Evolutionary conservation across 139 green algal species (phyloP), one percentile per base, ranked within the genome.

Genomic region (Chlorella sp.): DNA sequence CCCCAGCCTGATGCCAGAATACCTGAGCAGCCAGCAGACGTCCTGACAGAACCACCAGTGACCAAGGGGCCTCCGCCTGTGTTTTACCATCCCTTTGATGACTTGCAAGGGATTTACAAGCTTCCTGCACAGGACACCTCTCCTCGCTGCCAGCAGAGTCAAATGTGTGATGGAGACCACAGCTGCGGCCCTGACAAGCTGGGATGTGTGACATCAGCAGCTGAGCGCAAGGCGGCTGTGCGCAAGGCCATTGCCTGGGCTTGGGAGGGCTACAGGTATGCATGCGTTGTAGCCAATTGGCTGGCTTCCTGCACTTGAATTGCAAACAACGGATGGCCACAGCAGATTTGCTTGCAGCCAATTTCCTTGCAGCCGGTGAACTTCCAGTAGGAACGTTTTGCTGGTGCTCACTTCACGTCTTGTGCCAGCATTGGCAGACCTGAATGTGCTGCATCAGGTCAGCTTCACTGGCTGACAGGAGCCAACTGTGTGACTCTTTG

Each of bases 261-360:
- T 0, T 94, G 89, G 89, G 67, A 82, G n/a, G 89, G 83, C 14
- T 93, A 93, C 74, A 85, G 70, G 83, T 87, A 50, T 14, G 74
- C 22, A 6, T 63, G 55, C 17, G 4, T 4, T 22, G 2, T 24
- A 59, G 61, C 31, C 26, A 6, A 63, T 6, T 31, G 6, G 55
- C 55, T 31, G 55, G 3, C 6, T 22, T 63, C 17, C 3, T 31
- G 55, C 55, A 63, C 14, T 14, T 63, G 55, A n/a, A 31, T 6
- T 4, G 27, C 4, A 31, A 31, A 22, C 20, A 14, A 31, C 17
- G 17, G 23, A 29, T 4, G 20, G 55, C 20, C 55, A 63, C 4
- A 29, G 55, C 23, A 31, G 20, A n/a, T n/a, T 29, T 63, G 17
- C 24, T 63, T 4, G 17, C 55, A 63, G 17, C 55, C 23, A 31